These are phyloP conservation scores for Calonectria pseudoreteaudii DNA, from an alignment of 2,329 filamentous ascomycete species.

Conservation along the genomic window DNA sequence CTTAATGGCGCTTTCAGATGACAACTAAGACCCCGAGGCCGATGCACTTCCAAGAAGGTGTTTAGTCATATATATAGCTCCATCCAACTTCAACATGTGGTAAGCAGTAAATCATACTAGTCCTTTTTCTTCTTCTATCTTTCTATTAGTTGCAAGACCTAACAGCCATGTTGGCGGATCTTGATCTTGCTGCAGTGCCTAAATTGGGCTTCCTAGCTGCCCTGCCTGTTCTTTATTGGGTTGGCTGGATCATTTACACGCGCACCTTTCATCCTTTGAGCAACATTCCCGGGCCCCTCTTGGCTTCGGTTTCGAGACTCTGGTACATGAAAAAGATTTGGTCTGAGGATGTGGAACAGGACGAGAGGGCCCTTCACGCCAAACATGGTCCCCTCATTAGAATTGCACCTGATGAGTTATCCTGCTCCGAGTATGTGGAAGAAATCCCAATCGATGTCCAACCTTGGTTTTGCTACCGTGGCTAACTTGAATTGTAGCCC, in stretches of 20 bases:
- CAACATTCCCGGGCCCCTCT: constrained; percentile 8
- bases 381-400: not conserved
- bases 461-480: not conserved
- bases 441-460: not conserved
- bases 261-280: constrained; percentile 6
- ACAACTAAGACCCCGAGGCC: not conserved
- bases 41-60: not conserved
- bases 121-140: not conserved
- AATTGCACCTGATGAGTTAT: not conserved
- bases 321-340: constrained; percentile 1
- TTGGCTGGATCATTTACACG: constrained; percentile 10
- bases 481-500: not conserved
- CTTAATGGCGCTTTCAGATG: constrained; percentile 2
- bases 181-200: not conserved
- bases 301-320: constrained; percentile 7
- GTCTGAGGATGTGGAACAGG: not conserved
- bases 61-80: not conserved
- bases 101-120: not conserved
- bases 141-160: not conserved
- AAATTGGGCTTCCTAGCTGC: not conserved
- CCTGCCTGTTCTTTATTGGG: constrained; percentile 11
- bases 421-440: constrained; percentile 1
- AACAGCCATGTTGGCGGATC: not conserved
- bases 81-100: not conserved
- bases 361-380: not conserved